Base-by-base conservation (phyloP, 192 early-diverging fungal species). In the Dimargaris cristalligena region DNA sequence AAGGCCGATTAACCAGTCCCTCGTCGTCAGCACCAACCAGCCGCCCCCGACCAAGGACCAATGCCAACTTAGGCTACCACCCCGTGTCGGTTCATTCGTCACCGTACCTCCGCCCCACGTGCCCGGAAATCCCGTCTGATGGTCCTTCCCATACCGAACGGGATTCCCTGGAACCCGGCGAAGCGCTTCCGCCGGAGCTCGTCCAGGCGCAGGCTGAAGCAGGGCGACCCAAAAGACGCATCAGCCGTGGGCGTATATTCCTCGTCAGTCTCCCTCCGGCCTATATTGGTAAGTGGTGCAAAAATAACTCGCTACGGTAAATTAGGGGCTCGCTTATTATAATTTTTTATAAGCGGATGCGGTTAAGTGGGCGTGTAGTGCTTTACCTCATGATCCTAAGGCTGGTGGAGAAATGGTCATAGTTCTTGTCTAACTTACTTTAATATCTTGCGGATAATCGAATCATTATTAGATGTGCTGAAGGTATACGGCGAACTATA, bases 401-500 rank as follows among this genome's bases (percentile, higher is more conserved):
- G 62, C 50, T 47, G 56, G 34, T 13, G 65, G 61, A 0, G 68
- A 65, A 0, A 60, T 41, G 10, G 63, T 70, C 49, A 64, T 56
- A 2, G 59, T 74, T 20, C 44, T 74, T 26, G 60, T 68, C 31
- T 64, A 70, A 30, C 68, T 68, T 0, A 33, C 49, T 6, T 48
- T 65, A 20, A 68, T 74, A 38, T 34, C 66, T 1, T 66, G 68
- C 47, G 10, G 18, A 9, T 44, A 44, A 18, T 44, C 8, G 10
- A 11, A 44, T 18, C 41, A 44, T 44, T 44, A 11, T 44, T 8
- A 44, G 41, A 44, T 44, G 10, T 18, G 41, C 41, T 44, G 8
- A 62, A 62, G 51, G 38, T 64, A 6, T 74, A 74, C 49, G 68
- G 68, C 34, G 65, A 65, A 10, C 61, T 74, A 29, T 65, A 60